Evolutionary conservation across 2,329 filamentous ascomycete species (phyloP), one percentile per base, ranked within the genome.

Genomic region (Aspergillus aculeatus): DNA sequence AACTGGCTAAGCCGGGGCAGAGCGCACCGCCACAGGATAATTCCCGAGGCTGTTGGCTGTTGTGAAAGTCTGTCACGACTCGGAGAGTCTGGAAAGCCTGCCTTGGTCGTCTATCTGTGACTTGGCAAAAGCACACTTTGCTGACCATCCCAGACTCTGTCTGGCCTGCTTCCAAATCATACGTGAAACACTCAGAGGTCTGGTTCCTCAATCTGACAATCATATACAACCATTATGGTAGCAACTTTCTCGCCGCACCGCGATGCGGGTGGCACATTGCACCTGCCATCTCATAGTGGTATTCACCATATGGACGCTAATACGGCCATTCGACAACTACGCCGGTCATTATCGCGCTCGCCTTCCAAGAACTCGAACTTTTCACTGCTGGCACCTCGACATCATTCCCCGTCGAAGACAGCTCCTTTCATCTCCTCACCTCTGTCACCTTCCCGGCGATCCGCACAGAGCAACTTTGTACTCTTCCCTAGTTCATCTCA

Each of bases 261-360:
- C 61, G 78, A 81, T 72, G 76, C 77, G 52, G 89, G 90, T 73
- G 91, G 91, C 71, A 94, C 91, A 60, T 83, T 96, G 69, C 92
- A 95, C 71, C 83, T 96, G 69, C 88, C 92, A 65, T 96, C 93
- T 63, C 93, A 94, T 60, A 94, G 90, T 51, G 88, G 91, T 70
- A 86, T 87, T 62, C 90, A 91, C 74, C 89, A 90, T 77, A 89
- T 94, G 69, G 91, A 96, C 79, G 87, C 91, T 65, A 89, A 90
- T 62, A 87, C 90, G 54, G 89, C 90, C 60, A 90, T 96, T 64
- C 86, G 91, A 71, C 90, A 92, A 69, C 82, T 97, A 60, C 86
- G 93, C 65, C 90, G 92, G 68, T 96, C 94, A 26, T 83, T 97
- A 64, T 97, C 93, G 59, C 86, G 92, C 69, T 97, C 94, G n/a